A percentile compares a stretch with the other conserved stretches of the same genome.
These are phyloP conservation scores for Cladophialophora yegresii DNA, from an alignment of 2,329 filamentous ascomycete genomes.

Conservation along the genomic window DNA sequence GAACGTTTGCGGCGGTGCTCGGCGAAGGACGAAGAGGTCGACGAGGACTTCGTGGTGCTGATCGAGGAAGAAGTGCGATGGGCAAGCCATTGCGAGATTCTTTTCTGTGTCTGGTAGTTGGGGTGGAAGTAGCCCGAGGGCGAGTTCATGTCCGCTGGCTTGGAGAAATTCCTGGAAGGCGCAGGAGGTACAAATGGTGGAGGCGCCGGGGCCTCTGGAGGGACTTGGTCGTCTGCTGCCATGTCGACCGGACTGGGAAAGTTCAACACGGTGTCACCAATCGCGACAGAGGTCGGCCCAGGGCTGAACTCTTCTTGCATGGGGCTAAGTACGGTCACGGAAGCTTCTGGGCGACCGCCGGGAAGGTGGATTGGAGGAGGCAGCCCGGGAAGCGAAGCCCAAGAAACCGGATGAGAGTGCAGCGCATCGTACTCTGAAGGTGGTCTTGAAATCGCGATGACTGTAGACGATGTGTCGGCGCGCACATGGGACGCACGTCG, in stretches of 20 bases:
- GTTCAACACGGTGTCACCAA: constrained; percentile 27
- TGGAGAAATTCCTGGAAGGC: constrained; percentile 27
- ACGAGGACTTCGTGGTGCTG: constrained; percentile 32
- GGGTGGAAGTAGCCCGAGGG: constrained; percentile 26
- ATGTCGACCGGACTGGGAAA: constrained; percentile 26
- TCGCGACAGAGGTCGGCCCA: constrained; percentile 29
- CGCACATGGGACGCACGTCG: constrained; percentile 24
- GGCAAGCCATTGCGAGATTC: constrained; percentile 35
- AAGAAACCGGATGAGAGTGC: constrained; percentile 37
- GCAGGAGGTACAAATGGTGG: constrained; percentile 15
- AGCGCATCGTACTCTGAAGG: constrained; percentile 36
- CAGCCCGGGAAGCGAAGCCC: constrained; percentile 35
- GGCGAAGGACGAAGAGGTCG: constrained; percentile 33
- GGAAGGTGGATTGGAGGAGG: constrained; percentile 38
- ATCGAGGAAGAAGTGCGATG: constrained; percentile 30
- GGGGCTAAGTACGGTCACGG: constrained; percentile 32
- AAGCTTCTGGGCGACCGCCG: constrained; percentile 33
- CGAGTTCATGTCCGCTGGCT: constrained; percentile 19
- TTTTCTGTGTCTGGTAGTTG: constrained; percentile 31
- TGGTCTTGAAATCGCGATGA: constrained; percentile 32
- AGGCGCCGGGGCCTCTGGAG: constrained; percentile 8
- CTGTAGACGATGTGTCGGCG: constrained; percentile 27
- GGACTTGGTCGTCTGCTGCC: background rate
- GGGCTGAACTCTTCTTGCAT: constrained; percentile 37
- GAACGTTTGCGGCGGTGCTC: constrained; percentile 35